Evolutionary conservation across 139 green algal species (phyloP), one percentile per base, ranked within the genome.

Genomic region (Limnomonas spitsbergensis): DNA sequence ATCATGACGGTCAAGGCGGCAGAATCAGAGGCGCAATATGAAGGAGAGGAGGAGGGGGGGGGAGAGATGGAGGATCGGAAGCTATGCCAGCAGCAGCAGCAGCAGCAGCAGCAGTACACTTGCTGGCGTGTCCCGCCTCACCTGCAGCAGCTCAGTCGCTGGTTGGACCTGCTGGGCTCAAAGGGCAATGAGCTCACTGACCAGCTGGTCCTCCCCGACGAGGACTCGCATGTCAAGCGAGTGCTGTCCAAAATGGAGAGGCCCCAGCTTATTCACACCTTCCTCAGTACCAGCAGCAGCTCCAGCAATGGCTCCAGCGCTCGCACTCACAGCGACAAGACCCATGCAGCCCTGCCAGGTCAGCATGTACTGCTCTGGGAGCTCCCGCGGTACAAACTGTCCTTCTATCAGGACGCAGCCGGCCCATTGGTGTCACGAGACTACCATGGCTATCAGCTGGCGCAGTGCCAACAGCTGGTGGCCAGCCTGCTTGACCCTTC

Each of bases 161-260:
- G 35, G 69, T 29, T 7, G 20, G 35, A 76, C 35, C 69, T 76
- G 35, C 53, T 29, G 38, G 26, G 29, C 61, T 68, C 4, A 31
- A n/a, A 29, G 2, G 36, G 4, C 53, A 66, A 29, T 61, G 52
- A 77, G 54, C 71, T 85, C 3, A 69, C 40, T 0, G 78, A 85
- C 27, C 79, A 78, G 69, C 78, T 84, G 38, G 66, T 89, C 75
- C 78, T 87, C 0, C 20, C 78, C 2, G 1, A 47, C 1, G 38
- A 66, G 1, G 61, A 61, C 20, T 61, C 47, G 20, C 27, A 20
- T 38, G 24, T 80, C 1, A 14, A 73, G 24, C 6, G 39, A 0
- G 42, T 90, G 2, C 77, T 92, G 7, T 32, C 76, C 73, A 90
- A 89, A 70, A 72, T 90, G 66, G 88, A 90, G 69, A 26, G 42